Percentiles rank a stretch among this genome's conserved stretches.
Evolutionary conservation across 2,329 filamentous ascomycete species (phyloP).

Genomic region (Tolypocladium tundrense): DNA sequence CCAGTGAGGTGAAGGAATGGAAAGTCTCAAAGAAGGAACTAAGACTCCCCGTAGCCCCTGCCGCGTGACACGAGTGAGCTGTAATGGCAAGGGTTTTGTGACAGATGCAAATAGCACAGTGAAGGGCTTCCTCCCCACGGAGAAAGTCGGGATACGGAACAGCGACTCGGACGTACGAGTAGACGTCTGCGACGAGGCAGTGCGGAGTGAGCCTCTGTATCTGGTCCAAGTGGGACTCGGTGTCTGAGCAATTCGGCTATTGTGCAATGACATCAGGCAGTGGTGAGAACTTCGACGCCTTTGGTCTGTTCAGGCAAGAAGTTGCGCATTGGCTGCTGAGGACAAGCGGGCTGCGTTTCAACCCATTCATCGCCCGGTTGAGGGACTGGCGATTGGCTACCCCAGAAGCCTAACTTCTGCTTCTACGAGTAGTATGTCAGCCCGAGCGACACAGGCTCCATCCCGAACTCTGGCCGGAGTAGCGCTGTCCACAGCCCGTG

Average conservation of each 20-base stretch:
- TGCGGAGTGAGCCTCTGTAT: neutral
- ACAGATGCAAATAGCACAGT: neutral
- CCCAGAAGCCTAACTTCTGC: neutral
- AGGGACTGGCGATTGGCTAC: neutral
- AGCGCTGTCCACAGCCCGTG: neutral
- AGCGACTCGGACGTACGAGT: neutral
- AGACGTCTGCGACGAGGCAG: neutral
- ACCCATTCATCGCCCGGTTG: neutral
- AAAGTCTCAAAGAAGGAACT: neutral
- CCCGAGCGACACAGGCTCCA: neutral
- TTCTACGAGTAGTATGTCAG: neutral
- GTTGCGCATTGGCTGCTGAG: neutral
- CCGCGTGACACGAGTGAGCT: neutral
- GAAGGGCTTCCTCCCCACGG: neutral
- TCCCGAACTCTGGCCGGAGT: neutral
- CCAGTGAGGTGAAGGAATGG: conserved; percentile 1
- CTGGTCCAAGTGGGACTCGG: neutral
- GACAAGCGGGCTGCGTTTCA: neutral
- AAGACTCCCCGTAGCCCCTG: neutral
- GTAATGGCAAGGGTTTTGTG: neutral
- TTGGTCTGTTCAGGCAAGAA: neutral
- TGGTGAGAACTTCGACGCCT: neutral
- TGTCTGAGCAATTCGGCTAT: too few species aligned
- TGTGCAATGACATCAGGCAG: neutral
- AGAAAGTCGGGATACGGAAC: neutral